phyloP scores from a whole-genome alignment of 2,329 filamentous ascomycete genomes.

The Xylariaceae sp. region DNA sequence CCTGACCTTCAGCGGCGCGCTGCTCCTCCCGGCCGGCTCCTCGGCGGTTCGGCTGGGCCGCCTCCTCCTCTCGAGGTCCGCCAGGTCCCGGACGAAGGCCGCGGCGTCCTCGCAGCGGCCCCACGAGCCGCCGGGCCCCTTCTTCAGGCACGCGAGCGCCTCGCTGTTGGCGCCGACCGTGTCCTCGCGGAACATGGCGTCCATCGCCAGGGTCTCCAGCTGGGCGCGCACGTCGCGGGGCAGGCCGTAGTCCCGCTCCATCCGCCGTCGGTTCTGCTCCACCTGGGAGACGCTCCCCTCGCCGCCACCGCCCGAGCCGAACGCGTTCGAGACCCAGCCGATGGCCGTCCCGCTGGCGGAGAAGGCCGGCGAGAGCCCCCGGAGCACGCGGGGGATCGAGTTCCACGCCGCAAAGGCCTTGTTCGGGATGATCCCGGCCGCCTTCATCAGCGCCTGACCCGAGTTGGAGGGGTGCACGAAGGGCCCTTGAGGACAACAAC shows the following conservation, averaged over 20 bases:
- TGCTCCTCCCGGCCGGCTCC: no score
- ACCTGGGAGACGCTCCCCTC: not conserved
- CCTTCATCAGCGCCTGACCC: constrained; percentile 1
- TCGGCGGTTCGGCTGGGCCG: not conserved
- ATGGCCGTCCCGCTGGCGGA: not conserved
- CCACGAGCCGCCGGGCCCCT: constrained; percentile 5
- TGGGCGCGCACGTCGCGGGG: not conserved
- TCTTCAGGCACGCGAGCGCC: constrained; percentile 4
- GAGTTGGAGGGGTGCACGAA: constrained; percentile 6
- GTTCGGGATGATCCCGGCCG: constrained; percentile 1
- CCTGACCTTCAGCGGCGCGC: constrained; percentile 2
- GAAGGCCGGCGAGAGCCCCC: not conserved
- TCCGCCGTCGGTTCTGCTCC: not conserved
- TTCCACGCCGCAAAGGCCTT: constrained; percentile 1
- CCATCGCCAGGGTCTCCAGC: not conserved
- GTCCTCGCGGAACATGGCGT: constrained; percentile 2
- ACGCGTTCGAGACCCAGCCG: not conserved
- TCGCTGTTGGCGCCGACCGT: constrained; percentile 7
- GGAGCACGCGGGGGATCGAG: not conserved
- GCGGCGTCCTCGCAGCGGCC: constrained; percentile 4
- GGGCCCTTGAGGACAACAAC: no score
- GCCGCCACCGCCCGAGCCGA: not conserved
- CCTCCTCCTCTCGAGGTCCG: not conserved
- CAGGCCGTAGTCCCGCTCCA: not conserved
- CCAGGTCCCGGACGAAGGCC: constrained; percentile 2